phyloP scores from a whole-genome alignment of 257 asterid species.

The Nicotiana paniculata region DNA sequence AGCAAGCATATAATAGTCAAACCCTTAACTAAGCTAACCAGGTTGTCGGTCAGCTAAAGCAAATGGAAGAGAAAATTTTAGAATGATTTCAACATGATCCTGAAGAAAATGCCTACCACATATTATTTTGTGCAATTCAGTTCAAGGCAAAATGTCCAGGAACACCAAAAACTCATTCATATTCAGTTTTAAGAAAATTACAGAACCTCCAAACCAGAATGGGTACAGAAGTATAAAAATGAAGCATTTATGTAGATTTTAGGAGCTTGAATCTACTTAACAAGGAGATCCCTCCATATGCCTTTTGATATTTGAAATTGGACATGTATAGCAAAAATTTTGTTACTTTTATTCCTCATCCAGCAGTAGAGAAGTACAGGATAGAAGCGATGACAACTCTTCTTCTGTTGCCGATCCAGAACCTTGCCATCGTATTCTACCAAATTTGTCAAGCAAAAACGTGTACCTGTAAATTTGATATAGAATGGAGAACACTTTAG shows the following conservation, averaged over 20 bases:
- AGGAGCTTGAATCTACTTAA: not conserved
- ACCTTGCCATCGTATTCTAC: slow-evolving; percentile 93
- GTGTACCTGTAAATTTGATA: slow-evolving; percentile 45
- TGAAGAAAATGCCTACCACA: not conserved
- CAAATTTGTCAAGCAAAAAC: slow-evolving; percentile 72
- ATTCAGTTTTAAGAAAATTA: not conserved
- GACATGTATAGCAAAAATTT: not conserved
- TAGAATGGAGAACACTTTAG: not conserved
- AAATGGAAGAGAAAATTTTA: not conserved
- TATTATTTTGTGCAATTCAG: not conserved
- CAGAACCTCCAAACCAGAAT: not conserved
- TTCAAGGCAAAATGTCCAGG: not conserved
- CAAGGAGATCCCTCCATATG: not conserved
- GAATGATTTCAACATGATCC: not conserved
- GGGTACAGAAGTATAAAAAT: not conserved
- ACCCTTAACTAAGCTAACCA: not conserved
- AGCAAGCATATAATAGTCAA: not conserved
- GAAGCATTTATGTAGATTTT: not conserved
- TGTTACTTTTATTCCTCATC: slow-evolving; percentile 32
- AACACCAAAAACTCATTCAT: not conserved
- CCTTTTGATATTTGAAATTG: not conserved
- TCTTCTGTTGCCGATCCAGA: slow-evolving; percentile 72
- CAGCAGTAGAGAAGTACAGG: slow-evolving; percentile 64
- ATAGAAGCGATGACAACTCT: slow-evolving; percentile 63
- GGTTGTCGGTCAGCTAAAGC: not conserved